These are phyloP conservation scores for Brassica nigra DNA, from an alignment of 345 rosid genomes.

Conservation along the genomic window DNA sequence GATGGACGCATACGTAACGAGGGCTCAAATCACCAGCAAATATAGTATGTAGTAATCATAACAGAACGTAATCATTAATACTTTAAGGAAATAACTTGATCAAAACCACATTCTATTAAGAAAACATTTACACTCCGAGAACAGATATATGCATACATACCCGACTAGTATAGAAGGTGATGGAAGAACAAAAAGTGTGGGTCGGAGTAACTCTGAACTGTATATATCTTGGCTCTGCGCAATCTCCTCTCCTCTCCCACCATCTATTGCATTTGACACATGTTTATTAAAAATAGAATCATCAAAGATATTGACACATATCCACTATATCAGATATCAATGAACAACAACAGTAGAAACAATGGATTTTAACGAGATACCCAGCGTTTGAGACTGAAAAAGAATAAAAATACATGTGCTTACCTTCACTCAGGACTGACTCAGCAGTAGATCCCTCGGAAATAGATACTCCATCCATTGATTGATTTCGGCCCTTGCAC, in stretches of 20 bases:
- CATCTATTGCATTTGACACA: constrained; percentile 55
- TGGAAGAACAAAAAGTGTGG: constrained; percentile 82
- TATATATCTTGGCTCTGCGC: constrained; percentile 68
- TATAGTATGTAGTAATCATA: background rate
- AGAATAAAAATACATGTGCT: constrained; percentile 62
- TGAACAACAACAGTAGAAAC: constrained; percentile 1
- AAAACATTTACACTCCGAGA: background rate
- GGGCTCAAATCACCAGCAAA: constrained; percentile 9
- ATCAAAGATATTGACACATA: background rate
- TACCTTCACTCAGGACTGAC: constrained; percentile 72
- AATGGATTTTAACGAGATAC: constrained; percentile 42
- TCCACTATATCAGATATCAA: too few relatives aligned
- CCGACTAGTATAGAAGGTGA: constrained; percentile 96
- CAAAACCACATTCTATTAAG: constrained; percentile 8
- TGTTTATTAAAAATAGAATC: constrained; percentile 9
- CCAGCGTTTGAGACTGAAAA: constrained; percentile 52
- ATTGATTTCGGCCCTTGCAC: constrained; percentile 88
- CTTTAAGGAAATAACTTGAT: constrained; percentile 13
- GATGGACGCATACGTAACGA: constrained; percentile 7
- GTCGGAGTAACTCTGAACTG: constrained; percentile 69
- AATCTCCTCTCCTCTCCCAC: constrained; percentile 67
- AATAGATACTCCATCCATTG: constrained; percentile 54
- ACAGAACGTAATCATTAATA: constrained; percentile 4
- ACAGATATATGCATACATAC: constrained; percentile 48
- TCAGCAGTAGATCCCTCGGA: constrained; percentile 81